Conservation (phyloP, 2,329 filamentous ascomycete genomes). For the Chalaropsis thielavioides region DNA sequence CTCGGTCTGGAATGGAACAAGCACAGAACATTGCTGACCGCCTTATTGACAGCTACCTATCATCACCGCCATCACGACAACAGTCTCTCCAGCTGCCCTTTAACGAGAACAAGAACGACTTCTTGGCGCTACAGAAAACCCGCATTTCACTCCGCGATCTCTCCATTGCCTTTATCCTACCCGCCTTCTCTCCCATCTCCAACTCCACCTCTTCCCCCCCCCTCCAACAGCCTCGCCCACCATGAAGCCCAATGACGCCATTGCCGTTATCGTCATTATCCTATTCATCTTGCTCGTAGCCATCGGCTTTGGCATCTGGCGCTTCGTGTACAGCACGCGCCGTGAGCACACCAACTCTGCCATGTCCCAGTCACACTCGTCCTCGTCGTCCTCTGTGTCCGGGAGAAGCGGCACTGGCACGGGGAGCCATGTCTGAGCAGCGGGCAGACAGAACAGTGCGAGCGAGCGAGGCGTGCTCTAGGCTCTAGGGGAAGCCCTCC, state of each 20-base stretch:
- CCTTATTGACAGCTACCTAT: background rate
- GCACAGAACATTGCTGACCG: background rate
- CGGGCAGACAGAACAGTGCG: background rate
- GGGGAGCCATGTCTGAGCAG: background rate
- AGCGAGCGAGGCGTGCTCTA: too few relatives aligned
- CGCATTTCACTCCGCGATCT: background rate
- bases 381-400: conserved; percentile 4
- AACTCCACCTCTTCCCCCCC: background rate
- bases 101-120: background rate
- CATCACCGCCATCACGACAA: background rate
- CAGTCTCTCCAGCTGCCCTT: background rate
- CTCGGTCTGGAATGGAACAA: background rate
- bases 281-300: conserved; percentile 47
- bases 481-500: too few relatives aligned
- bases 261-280: conserved; percentile 53
- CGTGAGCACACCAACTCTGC: conserved; percentile 11
- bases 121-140: background rate
- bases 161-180: background rate
- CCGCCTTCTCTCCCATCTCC: background rate
- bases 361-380: background rate
- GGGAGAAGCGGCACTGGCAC: background rate
- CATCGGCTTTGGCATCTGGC: conserved; percentile 50
- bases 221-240: background rate
- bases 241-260: conserved; percentile 50
- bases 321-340: conserved; percentile 40